Evolutionary conservation across 306 rosid species (phyloP).

Genomic region (Albizia julibrissin): DNA sequence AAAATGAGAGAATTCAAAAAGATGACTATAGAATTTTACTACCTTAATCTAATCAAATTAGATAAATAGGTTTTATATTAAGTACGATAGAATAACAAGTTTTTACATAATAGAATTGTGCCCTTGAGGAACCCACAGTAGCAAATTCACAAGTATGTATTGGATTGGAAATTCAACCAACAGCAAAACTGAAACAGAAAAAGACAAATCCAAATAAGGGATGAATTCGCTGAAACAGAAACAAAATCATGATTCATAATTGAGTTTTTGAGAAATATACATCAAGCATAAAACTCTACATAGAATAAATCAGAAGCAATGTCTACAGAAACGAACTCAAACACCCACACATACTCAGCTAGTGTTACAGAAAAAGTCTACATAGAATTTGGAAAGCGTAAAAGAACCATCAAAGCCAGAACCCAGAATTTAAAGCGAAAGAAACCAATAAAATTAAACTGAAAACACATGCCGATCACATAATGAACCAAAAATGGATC

Average conservation of each 20-base stretch:
- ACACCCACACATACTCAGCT: neutral
- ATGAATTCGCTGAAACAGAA: constrained; percentile 16
- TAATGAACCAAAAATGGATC: neutral
- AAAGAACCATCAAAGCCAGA: neutral
- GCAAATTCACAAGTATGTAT: neutral
- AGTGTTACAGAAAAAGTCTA: neutral
- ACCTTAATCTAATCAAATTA: too few species aligned
- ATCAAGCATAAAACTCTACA: neutral
- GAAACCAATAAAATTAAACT: neutral
- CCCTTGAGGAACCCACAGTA: neutral
- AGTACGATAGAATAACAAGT: too few species aligned
- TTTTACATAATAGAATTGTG: neutral
- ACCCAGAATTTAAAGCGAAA: neutral
- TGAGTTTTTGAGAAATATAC: neutral
- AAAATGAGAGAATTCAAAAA: too few species aligned
- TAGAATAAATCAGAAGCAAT: neutral
- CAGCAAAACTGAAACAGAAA: neutral
- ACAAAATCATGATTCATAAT: neutral
- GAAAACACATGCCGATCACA: neutral
- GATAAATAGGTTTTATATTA: too few species aligned
- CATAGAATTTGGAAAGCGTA: neutral
- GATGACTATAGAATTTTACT: too few species aligned
- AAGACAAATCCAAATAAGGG: neutral
- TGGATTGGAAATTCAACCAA: too few species aligned
- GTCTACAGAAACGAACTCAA: neutral